A percentile compares a stretch with the other conserved stretches of the same genome.
Conservation (phyloP, 2,329 filamentous ascomycete genomes). For the Capronia americana region DNA sequence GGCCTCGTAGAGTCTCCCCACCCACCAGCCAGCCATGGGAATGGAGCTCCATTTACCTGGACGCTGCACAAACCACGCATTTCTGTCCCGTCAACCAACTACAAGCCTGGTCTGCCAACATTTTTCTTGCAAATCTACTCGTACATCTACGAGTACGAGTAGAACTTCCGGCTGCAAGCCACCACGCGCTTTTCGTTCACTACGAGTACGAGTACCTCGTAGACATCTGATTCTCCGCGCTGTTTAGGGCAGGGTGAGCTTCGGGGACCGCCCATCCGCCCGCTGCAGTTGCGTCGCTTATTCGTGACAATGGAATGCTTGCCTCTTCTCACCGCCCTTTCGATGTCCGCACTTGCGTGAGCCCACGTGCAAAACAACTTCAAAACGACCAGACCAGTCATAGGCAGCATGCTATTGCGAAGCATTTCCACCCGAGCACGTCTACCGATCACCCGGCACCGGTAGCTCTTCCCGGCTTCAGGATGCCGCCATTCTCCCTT, state of each 20-base stretch:
- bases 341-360: neutral
- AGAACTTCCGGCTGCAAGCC: slow-evolving; percentile 1
- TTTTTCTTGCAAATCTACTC: neutral
- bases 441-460: neutral
- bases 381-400: neutral
- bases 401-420: neutral
- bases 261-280: neutral
- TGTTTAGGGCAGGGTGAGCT: neutral
- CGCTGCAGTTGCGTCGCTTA: neutral
- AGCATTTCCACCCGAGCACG: neutral
- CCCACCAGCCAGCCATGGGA: neutral
- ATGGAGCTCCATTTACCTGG: neutral
- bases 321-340: slow-evolving; percentile 8
- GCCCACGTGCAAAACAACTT: neutral
- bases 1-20: neutral
- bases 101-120: neutral
- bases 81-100: neutral
- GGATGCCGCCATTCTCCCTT: neutral
- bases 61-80: neutral
- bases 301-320: neutral
- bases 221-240: neutral
- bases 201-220: too few species aligned
- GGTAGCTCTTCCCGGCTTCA: neutral
- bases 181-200: neutral
- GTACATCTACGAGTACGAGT: too few species aligned